Conservation (phyloP, 2,329 filamentous ascomycete species). For the Pseudocercospora eumusae region DNA sequence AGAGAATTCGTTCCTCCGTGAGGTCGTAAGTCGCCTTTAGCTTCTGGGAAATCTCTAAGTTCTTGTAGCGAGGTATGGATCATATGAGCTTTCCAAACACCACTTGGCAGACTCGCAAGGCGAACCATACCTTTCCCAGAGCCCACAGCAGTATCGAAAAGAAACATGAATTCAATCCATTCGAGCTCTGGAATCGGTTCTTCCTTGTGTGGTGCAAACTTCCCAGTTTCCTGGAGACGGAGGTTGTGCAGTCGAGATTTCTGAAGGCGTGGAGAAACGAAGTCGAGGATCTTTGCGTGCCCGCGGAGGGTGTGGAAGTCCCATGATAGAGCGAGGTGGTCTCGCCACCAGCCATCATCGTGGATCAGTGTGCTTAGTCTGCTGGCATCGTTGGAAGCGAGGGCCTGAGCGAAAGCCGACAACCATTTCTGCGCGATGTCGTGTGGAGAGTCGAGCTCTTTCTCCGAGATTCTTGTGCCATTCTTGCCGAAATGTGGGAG, state of each 20-base stretch:
- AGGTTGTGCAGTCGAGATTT: constrained; percentile 44
- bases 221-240: constrained; percentile 45
- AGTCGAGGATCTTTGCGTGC: constrained; percentile 43
- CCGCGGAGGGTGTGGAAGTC: constrained; percentile 56
- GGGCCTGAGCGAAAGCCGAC: constrained; percentile 31
- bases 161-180: constrained; percentile 61
- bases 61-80: constrained; percentile 62
- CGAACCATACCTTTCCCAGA: constrained; percentile 59
- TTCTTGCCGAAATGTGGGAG: constrained; percentile 34
- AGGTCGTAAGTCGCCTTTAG: constrained; percentile 50
- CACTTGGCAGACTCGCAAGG: constrained; percentile 48
- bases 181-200: constrained; percentile 55
- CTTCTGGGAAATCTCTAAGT: constrained; percentile 58
- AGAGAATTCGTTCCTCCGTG: constrained; percentile 65
- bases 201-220: constrained; percentile 47
- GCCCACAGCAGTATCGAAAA: constrained; percentile 56
- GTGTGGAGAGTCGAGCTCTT: constrained; percentile 22
- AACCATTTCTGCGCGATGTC: constrained; percentile 38
- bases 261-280: constrained; percentile 42
- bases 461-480: constrained; percentile 20
- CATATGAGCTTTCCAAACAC: constrained; percentile 64
- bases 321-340: constrained; percentile 61
- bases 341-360: constrained; percentile 58
- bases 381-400: constrained; percentile 28
- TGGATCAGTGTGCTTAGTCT: constrained; percentile 43